Conservation (phyloP, 2,329 filamentous ascomycete species). For the Botrytis cinerea region DNA sequence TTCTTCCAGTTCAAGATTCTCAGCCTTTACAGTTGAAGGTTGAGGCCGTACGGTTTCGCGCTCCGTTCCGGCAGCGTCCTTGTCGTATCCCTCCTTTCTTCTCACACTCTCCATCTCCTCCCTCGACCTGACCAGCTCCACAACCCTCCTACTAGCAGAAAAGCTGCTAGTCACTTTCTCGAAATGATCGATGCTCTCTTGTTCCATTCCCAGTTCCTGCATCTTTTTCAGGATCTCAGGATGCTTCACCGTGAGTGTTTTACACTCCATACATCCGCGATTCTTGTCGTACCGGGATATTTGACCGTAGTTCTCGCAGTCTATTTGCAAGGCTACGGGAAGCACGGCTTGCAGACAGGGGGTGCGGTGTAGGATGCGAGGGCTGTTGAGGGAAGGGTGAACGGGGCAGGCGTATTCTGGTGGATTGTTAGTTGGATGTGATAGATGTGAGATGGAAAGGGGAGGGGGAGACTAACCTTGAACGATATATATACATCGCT, state of each 20-base stretch:
- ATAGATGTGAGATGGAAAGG: too few species aligned
- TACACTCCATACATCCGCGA: not conserved
- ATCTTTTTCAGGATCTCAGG: not conserved
- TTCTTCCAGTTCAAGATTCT: too few species aligned
- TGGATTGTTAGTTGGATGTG: not conserved
- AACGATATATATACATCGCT: not conserved
- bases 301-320: not conserved
- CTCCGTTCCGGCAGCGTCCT: too few species aligned
- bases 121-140: not conserved
- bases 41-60: too few species aligned
- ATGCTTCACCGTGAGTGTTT: fast-evolving
- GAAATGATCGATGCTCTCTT: not conserved
- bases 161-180: not conserved
- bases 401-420: not conserved
- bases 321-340: not conserved
- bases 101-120: not conserved
- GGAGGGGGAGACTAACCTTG: not conserved
- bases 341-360: not conserved
- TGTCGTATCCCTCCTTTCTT: too few species aligned
- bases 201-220: not conserved
- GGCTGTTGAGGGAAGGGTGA: not conserved
- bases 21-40: too few species aligned
- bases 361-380: not conserved
- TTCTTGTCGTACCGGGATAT: not conserved
- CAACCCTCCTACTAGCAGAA: fast-evolving